phyloP scores from a whole-genome alignment of 2,329 filamentous ascomycete species.

The Penicillium sp. region DNA sequence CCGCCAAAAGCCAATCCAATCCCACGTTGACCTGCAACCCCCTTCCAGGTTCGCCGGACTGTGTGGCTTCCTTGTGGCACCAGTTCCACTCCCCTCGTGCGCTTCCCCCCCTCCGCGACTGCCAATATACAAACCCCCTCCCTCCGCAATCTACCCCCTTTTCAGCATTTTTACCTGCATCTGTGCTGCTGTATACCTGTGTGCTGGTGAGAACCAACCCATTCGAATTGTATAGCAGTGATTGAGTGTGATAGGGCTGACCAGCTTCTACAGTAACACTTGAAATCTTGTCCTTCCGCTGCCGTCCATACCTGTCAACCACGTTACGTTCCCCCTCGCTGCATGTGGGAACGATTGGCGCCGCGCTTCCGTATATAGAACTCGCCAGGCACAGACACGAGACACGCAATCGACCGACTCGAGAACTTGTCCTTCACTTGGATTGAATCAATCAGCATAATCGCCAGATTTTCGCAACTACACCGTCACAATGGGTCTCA shows the following conservation, averaged over 20 bases:
- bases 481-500: constrained; percentile 48
- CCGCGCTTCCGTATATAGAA: constrained; percentile 8
- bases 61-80: constrained; percentile 11
- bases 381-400: not conserved
- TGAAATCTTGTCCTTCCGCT: not conserved
- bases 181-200: not conserved
- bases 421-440: not conserved
- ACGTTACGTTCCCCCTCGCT: constrained; percentile 3
- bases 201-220: constrained; percentile 2
- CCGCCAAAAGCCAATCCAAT: not conserved
- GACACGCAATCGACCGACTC: too few species aligned
- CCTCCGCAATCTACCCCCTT: not conserved
- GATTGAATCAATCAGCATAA: not conserved
- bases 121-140: not conserved
- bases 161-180: not conserved
- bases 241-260: not conserved
- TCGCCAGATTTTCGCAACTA: not conserved
- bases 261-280: not conserved
- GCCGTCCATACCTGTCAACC: constrained; percentile 5
- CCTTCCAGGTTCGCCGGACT: not conserved
- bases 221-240: not conserved
- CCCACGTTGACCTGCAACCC: not conserved
- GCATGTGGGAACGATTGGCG: constrained; percentile 15
- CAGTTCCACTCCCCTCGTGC: constrained; percentile 17
- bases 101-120: constrained; percentile 4